These are phyloP conservation scores for Fusarium sp. DNA, from an alignment of 2,329 filamentous ascomycete species.

Conservation along the genomic window DNA sequence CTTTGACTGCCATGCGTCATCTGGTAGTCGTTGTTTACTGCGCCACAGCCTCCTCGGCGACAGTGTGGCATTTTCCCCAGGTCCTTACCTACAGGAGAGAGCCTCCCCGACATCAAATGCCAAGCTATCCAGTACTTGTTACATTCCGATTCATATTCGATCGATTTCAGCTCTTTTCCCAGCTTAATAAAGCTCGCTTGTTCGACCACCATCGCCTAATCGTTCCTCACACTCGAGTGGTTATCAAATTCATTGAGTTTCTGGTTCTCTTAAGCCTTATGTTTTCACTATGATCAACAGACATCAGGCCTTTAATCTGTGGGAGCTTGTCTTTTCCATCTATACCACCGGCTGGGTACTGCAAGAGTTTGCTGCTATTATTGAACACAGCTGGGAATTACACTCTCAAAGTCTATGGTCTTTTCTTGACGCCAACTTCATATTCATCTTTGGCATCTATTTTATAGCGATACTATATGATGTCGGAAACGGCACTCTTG, in stretches of 20 bases:
- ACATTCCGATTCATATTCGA: too few relatives aligned
- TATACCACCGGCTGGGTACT: conserved; percentile 75
- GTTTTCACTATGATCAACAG: conserved; percentile 69
- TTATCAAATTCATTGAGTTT: conserved; percentile 73
- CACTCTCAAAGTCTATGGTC: conserved; percentile 80
- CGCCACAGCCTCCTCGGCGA: background rate
- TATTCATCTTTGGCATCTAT: conserved; percentile 69
- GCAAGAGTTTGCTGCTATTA: conserved; percentile 70
- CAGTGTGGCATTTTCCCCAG: background rate
- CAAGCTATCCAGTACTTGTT: too few relatives aligned
- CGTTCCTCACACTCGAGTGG: conserved; percentile 72
- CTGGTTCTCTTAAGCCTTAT: conserved; percentile 69
- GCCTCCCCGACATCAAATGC: conserved; percentile 61
- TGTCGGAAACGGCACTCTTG: conserved; percentile 27
- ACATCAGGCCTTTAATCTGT: conserved; percentile 53
- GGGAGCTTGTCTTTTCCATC: conserved; percentile 69
- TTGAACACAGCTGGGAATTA: conserved; percentile 72
- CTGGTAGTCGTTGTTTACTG: background rate
- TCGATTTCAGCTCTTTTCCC: too few relatives aligned
- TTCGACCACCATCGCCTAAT: conserved; percentile 77
- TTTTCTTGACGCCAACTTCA: conserved; percentile 76
- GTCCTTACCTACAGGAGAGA: background rate
- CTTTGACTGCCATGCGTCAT: background rate
- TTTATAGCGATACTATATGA: conserved; percentile 63
- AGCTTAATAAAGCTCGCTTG: conserved; percentile 69